These are phyloP conservation scores for Tolypocladium paradoxum DNA, from an alignment of 2,329 filamentous ascomycete genomes.

Conservation along the genomic window DNA sequence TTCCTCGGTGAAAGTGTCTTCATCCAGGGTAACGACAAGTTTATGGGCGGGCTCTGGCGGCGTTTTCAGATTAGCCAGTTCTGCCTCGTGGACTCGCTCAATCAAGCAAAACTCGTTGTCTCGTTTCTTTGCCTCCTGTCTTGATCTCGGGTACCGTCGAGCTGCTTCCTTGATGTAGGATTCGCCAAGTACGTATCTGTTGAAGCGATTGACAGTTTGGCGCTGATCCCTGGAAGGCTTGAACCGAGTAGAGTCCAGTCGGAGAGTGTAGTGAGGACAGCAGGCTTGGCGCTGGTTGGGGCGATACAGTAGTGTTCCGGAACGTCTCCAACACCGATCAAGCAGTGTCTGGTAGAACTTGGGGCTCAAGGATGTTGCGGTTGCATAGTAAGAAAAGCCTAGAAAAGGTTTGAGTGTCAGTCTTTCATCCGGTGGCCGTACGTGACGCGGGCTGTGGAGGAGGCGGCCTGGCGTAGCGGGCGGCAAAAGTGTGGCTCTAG, in stretches of 20 bases:
- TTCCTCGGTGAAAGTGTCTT: slow-evolving; percentile 61
- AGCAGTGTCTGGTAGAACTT: slow-evolving; percentile 61
- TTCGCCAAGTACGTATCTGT: slow-evolving; percentile 58
- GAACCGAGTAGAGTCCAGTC: slow-evolving; percentile 55
- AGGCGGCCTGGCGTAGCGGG: background rate
- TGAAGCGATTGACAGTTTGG: slow-evolving; percentile 67
- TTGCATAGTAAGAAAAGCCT: slow-evolving; percentile 67
- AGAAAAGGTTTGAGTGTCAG: slow-evolving; percentile 9
- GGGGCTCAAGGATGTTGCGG: slow-evolving; percentile 48
- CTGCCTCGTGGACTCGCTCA: slow-evolving; percentile 59
- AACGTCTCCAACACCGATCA: slow-evolving; percentile 69
- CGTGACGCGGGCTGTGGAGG: background rate
- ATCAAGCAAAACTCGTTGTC: slow-evolving; percentile 58
- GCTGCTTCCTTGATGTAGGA: slow-evolving; percentile 54
- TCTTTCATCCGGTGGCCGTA: slow-evolving; percentile 9
- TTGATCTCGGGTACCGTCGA: slow-evolving; percentile 54
- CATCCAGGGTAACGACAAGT: slow-evolving; percentile 60
- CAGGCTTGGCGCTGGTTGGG: slow-evolving; percentile 72
- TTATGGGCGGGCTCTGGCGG: slow-evolving; percentile 56
- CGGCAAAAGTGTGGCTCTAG: background rate
- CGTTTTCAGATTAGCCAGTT: slow-evolving; percentile 40
- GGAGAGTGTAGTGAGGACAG: slow-evolving; percentile 83
- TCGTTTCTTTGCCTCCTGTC: slow-evolving; percentile 51
- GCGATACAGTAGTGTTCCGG: slow-evolving; percentile 61
- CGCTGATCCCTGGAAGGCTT: slow-evolving; percentile 61